Evolutionary conservation across 768 basidiomycete species (phyloP).

Genomic region (Kwoniella mangroviensis): DNA sequence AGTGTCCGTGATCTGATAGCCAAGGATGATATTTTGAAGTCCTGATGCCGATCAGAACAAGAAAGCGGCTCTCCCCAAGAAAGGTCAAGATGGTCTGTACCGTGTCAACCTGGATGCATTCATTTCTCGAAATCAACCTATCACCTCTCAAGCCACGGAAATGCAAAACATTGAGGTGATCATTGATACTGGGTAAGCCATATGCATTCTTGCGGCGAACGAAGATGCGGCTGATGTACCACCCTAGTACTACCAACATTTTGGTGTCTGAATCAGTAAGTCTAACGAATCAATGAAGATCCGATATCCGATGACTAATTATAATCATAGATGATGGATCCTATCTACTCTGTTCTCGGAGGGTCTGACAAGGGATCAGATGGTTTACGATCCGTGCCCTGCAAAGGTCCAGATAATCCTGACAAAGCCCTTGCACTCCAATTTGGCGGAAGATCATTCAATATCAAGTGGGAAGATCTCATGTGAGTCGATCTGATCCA

Average conservation of each 20-base stretch:
- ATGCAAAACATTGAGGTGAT: slow-evolving; percentile 18
- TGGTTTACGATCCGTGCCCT: slow-evolving; percentile 7
- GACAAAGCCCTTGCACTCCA: slow-evolving; percentile 10
- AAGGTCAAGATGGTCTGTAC: slow-evolving; percentile 12
- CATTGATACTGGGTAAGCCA: slow-evolving; percentile 18
- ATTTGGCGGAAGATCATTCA: slow-evolving; percentile 12
- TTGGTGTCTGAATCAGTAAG: slow-evolving; percentile 17
- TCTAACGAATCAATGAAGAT: background rate
- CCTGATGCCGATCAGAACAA: slow-evolving; percentile 17
- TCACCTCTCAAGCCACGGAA: background rate
- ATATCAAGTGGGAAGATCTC: slow-evolving; percentile 13
- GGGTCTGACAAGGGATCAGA: background rate
- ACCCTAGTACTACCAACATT: slow-evolving; percentile 11
- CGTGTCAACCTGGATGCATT: slow-evolving; percentile 16
- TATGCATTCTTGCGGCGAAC: background rate
- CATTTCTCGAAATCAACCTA: background rate
- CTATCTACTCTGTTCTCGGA: slow-evolving; percentile 16
- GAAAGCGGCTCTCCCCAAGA: background rate
- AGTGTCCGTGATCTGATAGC: background rate
- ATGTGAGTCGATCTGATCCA: slow-evolving; percentile 1
- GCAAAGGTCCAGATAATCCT: slow-evolving; percentile 14
- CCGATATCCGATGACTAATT: no score
- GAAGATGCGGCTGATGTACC: background rate
- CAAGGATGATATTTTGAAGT: background rate
- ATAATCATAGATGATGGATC: slow-evolving; percentile 11